A percentile compares a stretch with the other conserved stretches of the same genome.
Conservation (phyloP, 23 red algal genomes). For the Gracilariopsis chorda region DNA sequence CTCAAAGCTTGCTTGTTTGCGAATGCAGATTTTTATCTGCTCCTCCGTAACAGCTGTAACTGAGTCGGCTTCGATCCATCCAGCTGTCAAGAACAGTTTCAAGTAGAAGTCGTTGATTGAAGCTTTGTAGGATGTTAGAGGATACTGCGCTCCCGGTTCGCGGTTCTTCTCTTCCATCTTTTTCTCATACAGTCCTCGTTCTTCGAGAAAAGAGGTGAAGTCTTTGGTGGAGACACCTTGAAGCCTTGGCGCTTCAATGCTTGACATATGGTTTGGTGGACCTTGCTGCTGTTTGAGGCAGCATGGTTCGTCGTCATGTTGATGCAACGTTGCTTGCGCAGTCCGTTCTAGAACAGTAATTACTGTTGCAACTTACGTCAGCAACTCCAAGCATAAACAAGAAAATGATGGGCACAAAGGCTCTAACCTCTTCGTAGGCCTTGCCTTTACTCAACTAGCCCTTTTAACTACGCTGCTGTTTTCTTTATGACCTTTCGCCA, state of each 20-base stretch:
- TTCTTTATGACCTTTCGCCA: no score
- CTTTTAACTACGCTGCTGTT: no score
- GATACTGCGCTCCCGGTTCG: neutral
- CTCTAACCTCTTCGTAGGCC: no score
- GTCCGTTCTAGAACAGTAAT: neutral
- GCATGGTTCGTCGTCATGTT: neutral
- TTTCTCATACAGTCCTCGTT: neutral
- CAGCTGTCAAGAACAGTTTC: neutral
- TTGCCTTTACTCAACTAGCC: no score
- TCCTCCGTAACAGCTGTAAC: neutral
- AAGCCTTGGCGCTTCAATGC: conserved; percentile 13
- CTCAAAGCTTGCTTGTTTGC: neutral
- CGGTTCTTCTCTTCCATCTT: neutral
- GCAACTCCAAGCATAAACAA: no score
- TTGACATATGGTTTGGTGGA: conserved; percentile 7
- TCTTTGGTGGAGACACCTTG: conserved; percentile 11
- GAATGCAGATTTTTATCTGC: neutral
- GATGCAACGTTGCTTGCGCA: neutral
- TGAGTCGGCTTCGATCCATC: neutral
- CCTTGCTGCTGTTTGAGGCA: neutral
- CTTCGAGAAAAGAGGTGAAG: neutral
- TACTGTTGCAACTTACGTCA: conserved; percentile 10
- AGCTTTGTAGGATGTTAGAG: conserved; percentile 1
- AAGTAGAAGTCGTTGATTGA: conserved; percentile 13
- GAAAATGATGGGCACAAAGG: no score